phyloP scores from a whole-genome alignment of 2,329 filamentous ascomycete species.

The Lachnellula subtilissima region DNA sequence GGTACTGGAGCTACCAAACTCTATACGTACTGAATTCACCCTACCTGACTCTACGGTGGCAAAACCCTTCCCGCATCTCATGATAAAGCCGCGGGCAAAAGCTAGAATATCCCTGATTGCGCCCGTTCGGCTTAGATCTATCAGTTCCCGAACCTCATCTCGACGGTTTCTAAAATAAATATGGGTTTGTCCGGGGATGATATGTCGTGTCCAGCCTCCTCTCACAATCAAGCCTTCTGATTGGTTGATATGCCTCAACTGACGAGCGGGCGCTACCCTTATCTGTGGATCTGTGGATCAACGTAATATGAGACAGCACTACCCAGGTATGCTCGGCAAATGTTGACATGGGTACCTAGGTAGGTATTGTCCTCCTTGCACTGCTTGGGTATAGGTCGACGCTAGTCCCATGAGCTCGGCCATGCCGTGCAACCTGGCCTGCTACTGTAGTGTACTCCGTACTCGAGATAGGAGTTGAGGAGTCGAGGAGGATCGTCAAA shows the following conservation, averaged over 20 bases:
- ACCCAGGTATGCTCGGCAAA: not conserved
- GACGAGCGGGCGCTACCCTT: constrained; percentile 15
- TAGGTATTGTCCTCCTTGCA: not conserved
- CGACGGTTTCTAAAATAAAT: too few relatives aligned
- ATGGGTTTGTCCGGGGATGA: not conserved
- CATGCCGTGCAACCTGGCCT: constrained; percentile 5
- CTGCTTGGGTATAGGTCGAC: not conserved
- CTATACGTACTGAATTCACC: too few relatives aligned
- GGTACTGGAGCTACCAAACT: too few relatives aligned
- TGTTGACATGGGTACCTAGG: not conserved
- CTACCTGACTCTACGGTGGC: too few relatives aligned
- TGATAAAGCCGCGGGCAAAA: too few relatives aligned
- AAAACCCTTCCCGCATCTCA: too few relatives aligned
- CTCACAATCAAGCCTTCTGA: not conserved
- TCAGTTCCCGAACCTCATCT: too few relatives aligned
- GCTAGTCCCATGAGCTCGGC: constrained; percentile 2
- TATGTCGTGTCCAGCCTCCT: not conserved
- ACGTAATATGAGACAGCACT: constrained; percentile 8
- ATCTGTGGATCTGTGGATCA: constrained; percentile 19
- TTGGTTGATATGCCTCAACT: constrained; percentile 1
- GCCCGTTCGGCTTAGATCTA: too few relatives aligned
- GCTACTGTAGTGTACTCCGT: too few relatives aligned
- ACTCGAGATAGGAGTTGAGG: not conserved
- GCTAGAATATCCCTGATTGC: too few relatives aligned
- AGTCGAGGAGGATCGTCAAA: too few relatives aligned